Evolutionary conservation across 352 stramenopile species (phyloP).

Genomic region (Pythium sp.): DNA sequence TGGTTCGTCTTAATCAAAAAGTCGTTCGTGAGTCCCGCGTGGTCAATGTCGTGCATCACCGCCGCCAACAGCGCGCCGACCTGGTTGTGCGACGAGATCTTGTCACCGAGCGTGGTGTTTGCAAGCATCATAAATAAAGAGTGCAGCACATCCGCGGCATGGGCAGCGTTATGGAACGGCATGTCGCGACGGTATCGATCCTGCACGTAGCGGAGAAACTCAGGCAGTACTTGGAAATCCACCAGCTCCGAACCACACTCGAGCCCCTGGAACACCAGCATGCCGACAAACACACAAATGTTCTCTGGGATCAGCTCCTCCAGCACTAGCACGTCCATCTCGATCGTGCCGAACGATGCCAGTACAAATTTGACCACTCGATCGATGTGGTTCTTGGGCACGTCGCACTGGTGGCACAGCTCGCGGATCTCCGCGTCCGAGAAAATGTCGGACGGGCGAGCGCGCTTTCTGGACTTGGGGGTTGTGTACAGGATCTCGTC

Average conservation of each 20-base stretch:
- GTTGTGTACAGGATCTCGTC: conserved; percentile 44
- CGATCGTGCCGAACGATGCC: conserved; percentile 54
- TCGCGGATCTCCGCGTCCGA: conserved; percentile 46
- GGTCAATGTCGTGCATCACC: conserved; percentile 81
- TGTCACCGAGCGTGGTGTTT: conserved; percentile 46
- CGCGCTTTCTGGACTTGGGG: conserved; percentile 48
- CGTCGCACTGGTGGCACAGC: conserved; percentile 46
- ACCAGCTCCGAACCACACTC: conserved; percentile 50
- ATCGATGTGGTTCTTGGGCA: conserved; percentile 37
- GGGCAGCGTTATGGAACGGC: conserved; percentile 82
- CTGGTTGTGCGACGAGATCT: conserved; percentile 64
- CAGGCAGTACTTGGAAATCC: conserved; percentile 45
- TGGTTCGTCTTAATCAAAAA: conserved; percentile 77
- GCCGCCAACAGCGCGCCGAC: conserved; percentile 68
- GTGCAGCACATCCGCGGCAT: conserved; percentile 78
- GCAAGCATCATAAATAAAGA: conserved; percentile 72
- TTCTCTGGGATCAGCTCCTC: conserved; percentile 62
- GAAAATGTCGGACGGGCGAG: conserved; percentile 42
- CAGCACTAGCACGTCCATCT: conserved; percentile 69
- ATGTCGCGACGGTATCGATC: conserved; percentile 58
- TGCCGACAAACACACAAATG: conserved; percentile 63
- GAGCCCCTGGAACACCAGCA: conserved; percentile 71
- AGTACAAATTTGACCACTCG: conserved; percentile 51
- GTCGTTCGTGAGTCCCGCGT: conserved; percentile 76
- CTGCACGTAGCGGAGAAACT: conserved; percentile 64